These are phyloP conservation scores for Pythium phragmitis DNA, from an alignment of 352 stramenopile genomes.

Conservation along the genomic window DNA sequence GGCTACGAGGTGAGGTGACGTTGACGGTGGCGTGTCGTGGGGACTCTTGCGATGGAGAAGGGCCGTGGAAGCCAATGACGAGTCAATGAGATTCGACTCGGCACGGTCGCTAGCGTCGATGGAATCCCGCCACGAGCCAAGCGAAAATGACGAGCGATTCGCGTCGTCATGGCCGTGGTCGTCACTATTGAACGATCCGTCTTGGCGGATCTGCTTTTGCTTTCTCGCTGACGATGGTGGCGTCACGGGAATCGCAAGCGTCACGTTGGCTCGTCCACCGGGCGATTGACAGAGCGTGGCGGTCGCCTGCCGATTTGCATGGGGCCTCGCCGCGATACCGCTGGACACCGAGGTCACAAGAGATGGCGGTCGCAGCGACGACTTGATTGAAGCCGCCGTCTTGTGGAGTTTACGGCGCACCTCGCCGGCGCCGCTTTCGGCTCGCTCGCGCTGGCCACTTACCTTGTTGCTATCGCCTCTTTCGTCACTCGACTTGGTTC, in stretches of 20 bases:
- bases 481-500: slow-evolving; percentile 21
- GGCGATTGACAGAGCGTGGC: slow-evolving; percentile 37
- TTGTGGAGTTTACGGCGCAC: slow-evolving; percentile 20
- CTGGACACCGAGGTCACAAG: slow-evolving; percentile 14
- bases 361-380: slow-evolving; percentile 27
- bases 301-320: neutral
- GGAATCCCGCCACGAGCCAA: slow-evolving; percentile 25
- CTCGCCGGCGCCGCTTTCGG: slow-evolving; percentile 2
- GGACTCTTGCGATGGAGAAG: neutral
- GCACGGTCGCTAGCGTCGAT: neutral
- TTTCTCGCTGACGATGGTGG: slow-evolving; percentile 18
- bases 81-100: neutral
- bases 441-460: neutral
- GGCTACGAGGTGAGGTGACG: neutral
- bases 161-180: neutral
- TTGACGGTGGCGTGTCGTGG: neutral
- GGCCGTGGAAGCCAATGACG: neutral
- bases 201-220: neutral
- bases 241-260: slow-evolving; percentile 41
- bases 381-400: slow-evolving; percentile 18
- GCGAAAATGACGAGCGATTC: slow-evolving; percentile 21
- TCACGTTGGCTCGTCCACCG: slow-evolving; percentile 33
- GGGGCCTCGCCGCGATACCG: neutral
- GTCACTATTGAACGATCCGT: neutral
- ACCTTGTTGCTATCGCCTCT: neutral